phyloP scores from a whole-genome alignment of 768 basidiomycete species.

The Omphalotus guepiniiformis region DNA sequence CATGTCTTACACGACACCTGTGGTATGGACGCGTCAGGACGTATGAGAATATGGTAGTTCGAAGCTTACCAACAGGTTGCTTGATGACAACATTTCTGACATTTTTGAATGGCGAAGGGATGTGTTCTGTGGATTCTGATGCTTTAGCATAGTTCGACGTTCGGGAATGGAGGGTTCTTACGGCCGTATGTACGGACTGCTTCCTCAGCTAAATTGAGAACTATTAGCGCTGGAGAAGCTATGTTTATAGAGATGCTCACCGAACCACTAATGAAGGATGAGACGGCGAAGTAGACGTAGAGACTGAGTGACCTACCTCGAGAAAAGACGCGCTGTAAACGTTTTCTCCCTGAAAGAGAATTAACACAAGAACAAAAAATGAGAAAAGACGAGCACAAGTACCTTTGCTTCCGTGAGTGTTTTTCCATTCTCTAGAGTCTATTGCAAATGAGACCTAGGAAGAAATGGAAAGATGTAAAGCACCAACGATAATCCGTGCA shows the following conservation, averaged over 20 bases:
- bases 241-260: conserved; percentile 32
- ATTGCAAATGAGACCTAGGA: conserved; percentile 13
- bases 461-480: not conserved
- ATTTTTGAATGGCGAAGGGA: conserved; percentile 69
- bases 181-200: conserved; percentile 91
- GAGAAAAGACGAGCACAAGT: not conserved
- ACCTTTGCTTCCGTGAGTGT: conserved; percentile 81
- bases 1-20: conserved; percentile 37
- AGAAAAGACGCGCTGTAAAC: conserved; percentile 81
- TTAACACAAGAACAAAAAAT: not conserved
- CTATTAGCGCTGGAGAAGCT: conserved; percentile 10
- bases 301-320: conserved; percentile 45
- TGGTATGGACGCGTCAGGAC: conserved; percentile 3
- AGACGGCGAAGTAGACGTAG: not conserved
- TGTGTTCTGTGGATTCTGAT: conserved; percentile 50
- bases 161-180: conserved; percentile 26
- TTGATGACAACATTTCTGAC: conserved; percentile 87
- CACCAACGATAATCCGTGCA: conserved; percentile 64
- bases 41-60: not conserved
- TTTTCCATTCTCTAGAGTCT: conserved; percentile 98
- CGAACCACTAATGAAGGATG: conserved; percentile 67
- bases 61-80: conserved; percentile 74
- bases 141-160: not conserved
- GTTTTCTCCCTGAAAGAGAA: conserved; percentile 61
- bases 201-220: conserved; percentile 66